Evolutionary conservation across 2,329 filamentous ascomycete genomes (phyloP), one percentile per base, ranked within the genome.

Genomic region (Penicillium sp.): DNA sequence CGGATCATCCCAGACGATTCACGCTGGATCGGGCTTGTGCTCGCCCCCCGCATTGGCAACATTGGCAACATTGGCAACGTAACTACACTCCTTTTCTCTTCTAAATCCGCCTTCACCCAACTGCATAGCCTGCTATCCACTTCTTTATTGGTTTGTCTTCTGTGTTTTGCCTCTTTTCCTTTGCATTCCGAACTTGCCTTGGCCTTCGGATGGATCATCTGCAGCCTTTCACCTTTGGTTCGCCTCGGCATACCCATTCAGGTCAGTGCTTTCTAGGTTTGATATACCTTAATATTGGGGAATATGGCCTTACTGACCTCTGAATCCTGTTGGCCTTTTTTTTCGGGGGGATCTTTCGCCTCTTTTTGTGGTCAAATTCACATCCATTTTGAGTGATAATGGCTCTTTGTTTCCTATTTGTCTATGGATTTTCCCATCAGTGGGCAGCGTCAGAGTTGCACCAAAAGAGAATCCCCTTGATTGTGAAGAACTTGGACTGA

Each of bases 141-240:
- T 39, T 44, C 58, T 58, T 62, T 38, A 59, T 63, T 65, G 57
- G 57, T 54, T 48, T 55, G 41, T 39, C 42, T 45, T 35, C 12
- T 54, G 21, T 54, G 52, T 39, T 55, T 49, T 49, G 39, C n/a
- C 39, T 38, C 41, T 53, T 10, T 39, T 33, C 43, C 33, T 54
- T 39, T 33, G 42, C 35, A 54, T 54, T 54, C 42, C 51, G 51
- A 49, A 41, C 39, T 31, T 53, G 39, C 43, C 48, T 58, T 61
- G 61, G 57, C 58, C 61, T 61, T 57, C 57, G 63, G 63, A 68
- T 67, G 65, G 65, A 67, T 61, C 59, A 66, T 57, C 62, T 61
- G 55, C 64, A 66, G 58, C 55, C 62, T 17, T 61, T 59, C 38
- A 53, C 55, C 44, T 62, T 60, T 23, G 53, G 52, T 52, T 54